Evolutionary conservation across 768 basidiomycete genomes (phyloP).

Genomic region (Trametes elegans): DNA sequence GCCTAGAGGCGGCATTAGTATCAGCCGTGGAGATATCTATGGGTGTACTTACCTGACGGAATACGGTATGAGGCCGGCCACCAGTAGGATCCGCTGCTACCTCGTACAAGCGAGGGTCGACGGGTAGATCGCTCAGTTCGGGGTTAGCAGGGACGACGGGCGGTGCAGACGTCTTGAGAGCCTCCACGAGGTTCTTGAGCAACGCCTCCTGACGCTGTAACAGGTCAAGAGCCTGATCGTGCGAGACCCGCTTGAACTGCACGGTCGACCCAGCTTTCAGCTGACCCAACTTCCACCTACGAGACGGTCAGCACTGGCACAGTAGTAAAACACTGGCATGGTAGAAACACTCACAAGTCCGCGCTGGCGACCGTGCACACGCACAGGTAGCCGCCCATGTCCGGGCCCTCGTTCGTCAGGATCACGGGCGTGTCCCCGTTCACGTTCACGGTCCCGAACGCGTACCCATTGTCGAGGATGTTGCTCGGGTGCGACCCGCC

Average conservation of each 20-base stretch:
- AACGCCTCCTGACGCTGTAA: conserved; percentile 29
- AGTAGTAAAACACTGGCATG: not conserved
- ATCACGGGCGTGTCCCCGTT: conserved; percentile 73
- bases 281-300: conserved; percentile 70
- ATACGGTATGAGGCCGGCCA: conserved; percentile 37
- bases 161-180: not conserved
- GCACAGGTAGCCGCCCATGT: conserved; percentile 64
- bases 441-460: conserved; percentile 52
- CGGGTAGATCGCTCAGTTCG: conserved; percentile 15
- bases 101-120: conserved; percentile 40
- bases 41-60: conserved; percentile 47
- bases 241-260: conserved; percentile 49
- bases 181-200: conserved; percentile 27
- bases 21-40: not conserved
- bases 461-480: conserved; percentile 62
- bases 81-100: conserved; percentile 17
- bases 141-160: not conserved
- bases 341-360: conserved; percentile 51
- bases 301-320: not conserved
- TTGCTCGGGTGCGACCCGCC: conserved; percentile 71
- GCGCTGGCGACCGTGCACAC: conserved; percentile 49
- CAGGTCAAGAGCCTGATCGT: conserved; percentile 37
- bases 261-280: conserved; percentile 55
- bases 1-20: conserved; percentile 37
- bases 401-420: conserved; percentile 58